A percentile compares a stretch with the other conserved stretches of the same genome.
These are phyloP conservation scores for Tardiomyces blankii DNA, from an alignment of 1,139 yeast genomes.

Conservation along the genomic window DNA sequence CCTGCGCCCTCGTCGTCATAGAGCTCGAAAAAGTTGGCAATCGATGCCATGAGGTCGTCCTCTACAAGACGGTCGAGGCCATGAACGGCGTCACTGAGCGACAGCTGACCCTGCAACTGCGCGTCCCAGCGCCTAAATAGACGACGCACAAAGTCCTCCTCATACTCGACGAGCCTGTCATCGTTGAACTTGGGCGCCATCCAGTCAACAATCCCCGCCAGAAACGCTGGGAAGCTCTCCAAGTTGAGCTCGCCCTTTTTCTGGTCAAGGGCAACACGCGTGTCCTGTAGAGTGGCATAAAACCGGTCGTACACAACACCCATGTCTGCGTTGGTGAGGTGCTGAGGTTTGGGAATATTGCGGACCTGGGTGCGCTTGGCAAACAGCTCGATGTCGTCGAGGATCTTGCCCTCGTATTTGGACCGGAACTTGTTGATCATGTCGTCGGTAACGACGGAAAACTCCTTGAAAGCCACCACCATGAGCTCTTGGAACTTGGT, in stretches of 20 bases:
- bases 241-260: constrained; percentile 52
- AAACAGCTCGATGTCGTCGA: constrained; percentile 77
- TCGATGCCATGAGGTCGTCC: constrained; percentile 64
- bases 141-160: constrained; percentile 43
- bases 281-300: constrained; percentile 66
- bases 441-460: constrained; percentile 66
- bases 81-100: constrained; percentile 55
- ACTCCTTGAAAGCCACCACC: constrained; percentile 89
- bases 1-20: constrained; percentile 57
- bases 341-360: constrained; percentile 62
- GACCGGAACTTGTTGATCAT: constrained; percentile 58
- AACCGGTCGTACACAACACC: constrained; percentile 76
- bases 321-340: constrained; percentile 46
- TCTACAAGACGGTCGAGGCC: constrained; percentile 67
- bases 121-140: constrained; percentile 66
- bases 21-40: constrained; percentile 68
- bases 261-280: constrained; percentile 58
- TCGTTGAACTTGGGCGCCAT: constrained; percentile 22
- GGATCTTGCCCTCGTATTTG: constrained; percentile 64
- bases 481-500: constrained; percentile 84
- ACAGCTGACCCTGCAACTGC: constrained; percentile 41
- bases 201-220: constrained; percentile 82
- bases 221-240: constrained; percentile 57
- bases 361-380: constrained; percentile 88
- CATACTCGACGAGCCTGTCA: constrained; percentile 13